Base-by-base conservation (phyloP, 2,329 filamentous ascomycete species). In the Epichloe gansuensis region DNA sequence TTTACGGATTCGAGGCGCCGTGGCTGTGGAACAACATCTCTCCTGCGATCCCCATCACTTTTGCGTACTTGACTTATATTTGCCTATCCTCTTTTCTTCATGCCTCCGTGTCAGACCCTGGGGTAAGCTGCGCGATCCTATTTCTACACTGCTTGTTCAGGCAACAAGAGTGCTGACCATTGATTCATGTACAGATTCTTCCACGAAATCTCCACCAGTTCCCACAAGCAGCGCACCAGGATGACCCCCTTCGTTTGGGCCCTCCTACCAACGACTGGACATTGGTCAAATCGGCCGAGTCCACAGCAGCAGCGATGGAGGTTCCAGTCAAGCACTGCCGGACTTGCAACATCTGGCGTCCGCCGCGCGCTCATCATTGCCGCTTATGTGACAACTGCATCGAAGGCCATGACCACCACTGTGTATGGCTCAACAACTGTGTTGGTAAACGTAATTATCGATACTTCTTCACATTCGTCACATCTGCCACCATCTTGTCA, bases 391-490 rank as follows among this genome's bases (percentile, higher is more conserved):
- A 98, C 70, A 96, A 94, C 67, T 98, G 93, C 67, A 81, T 98
- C 55, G 93, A 98, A 69, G 95, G 90, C 0, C 89, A 96, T 60
- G 93, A 98, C 64, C 93, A 98, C 64, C 93, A 98, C 69, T 98
- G 93, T 63, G 91, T 97, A 15, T 98, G 93, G 93, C 80, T 98
- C 57, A 98, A 98, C 72, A 98, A 98, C 67, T 98, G 93, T 59
- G 86, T 98, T 48, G 93, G 93, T 44, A 85, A 91, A 59, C 88
- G 93, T 62, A 98, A 98, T 71, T 98, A 98, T 71, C 88, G 93
- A 57, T 97, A 91, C 69, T 98, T 98, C 70, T 96, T 97, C 67
- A 80, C 86, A 11, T 98, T 96, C 68, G 83, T 98, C 58, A 82
- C 81, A 51, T 82, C 85, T 13, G 82, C 81, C n/a, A 89, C 88